Percentiles rank a stretch among this genome's conserved stretches.
phyloP scores from a whole-genome alignment of 176 grass and related monocot species.

The Triticum turgidum region DNA sequence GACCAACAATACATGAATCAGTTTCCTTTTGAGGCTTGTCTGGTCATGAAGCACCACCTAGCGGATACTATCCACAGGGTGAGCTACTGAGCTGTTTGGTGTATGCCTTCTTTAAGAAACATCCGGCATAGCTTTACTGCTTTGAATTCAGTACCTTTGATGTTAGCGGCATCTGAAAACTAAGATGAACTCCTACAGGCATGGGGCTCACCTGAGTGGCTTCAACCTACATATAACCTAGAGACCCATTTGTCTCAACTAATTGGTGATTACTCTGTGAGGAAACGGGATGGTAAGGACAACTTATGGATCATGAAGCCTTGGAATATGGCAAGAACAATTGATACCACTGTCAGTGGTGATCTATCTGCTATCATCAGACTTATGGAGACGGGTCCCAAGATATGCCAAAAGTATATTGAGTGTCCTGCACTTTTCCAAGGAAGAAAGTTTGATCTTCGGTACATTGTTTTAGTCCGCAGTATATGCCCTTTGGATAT shows the following conservation, averaged over 20 bases:
- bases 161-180: slow-evolving; percentile 16
- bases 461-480: slow-evolving; percentile 83
- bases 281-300: slow-evolving; percentile 62
- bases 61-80: slow-evolving; percentile 91
- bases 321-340: slow-evolving; percentile 98
- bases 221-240: slow-evolving; percentile 96
- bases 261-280: slow-evolving; percentile 76
- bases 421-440: slow-evolving; percentile 72
- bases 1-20: slow-evolving; percentile 88
- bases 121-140: neutral
- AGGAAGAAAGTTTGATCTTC: slow-evolving; percentile 95
- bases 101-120: neutral
- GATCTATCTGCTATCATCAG: slow-evolving; percentile 89
- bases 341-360: slow-evolving; percentile 83
- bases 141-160: slow-evolving; percentile 19
- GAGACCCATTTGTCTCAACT: slow-evolving; percentile 88
- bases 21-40: slow-evolving; percentile 94
- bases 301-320: slow-evolving; percentile 99
- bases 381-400: slow-evolving; percentile 95
- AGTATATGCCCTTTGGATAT: slow-evolving; percentile 88
- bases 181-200: slow-evolving; percentile 60
- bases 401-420: slow-evolving; percentile 99
- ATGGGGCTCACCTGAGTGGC: slow-evolving; percentile 89
- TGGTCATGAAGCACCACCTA: slow-evolving; percentile 97
- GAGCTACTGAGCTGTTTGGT: slow-evolving; percentile 3